phyloP scores from a whole-genome alignment of 73 alveolate genomes.

The Tetrahymena thermophila region DNA sequence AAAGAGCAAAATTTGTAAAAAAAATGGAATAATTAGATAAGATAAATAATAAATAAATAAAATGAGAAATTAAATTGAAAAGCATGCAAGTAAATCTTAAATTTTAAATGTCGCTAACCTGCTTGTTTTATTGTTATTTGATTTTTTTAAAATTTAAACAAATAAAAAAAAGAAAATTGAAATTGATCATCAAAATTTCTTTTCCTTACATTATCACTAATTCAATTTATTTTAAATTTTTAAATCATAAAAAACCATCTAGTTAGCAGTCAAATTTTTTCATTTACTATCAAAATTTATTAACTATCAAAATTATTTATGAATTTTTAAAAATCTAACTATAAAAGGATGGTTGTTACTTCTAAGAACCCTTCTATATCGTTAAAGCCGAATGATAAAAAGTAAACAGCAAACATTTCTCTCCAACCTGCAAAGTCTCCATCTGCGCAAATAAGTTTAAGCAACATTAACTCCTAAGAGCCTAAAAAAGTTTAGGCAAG shows the following conservation, averaged over 20 bases:
- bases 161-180: no score
- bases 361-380: background rate
- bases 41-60: no score
- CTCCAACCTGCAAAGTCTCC: background rate
- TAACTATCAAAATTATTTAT: background rate
- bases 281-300: background rate
- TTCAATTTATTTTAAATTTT: background rate
- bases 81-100: no score
- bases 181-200: background rate
- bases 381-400: background rate
- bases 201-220: background rate
- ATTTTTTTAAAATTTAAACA: background rate
- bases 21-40: no score
- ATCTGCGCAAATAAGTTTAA: background rate
- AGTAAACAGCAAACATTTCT: background rate
- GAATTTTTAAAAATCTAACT: no score
- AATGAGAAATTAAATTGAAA: no score
- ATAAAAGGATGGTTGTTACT: background rate
- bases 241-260: background rate
- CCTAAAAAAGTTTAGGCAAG: background rate
- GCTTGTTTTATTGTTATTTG: background rate
- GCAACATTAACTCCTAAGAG: background rate
- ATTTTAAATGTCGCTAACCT: no score
- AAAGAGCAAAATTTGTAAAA: no score
- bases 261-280: background rate